Conservation (phyloP, 192 early-diverging fungal species). For the Umbelopsis isabellina region DNA sequence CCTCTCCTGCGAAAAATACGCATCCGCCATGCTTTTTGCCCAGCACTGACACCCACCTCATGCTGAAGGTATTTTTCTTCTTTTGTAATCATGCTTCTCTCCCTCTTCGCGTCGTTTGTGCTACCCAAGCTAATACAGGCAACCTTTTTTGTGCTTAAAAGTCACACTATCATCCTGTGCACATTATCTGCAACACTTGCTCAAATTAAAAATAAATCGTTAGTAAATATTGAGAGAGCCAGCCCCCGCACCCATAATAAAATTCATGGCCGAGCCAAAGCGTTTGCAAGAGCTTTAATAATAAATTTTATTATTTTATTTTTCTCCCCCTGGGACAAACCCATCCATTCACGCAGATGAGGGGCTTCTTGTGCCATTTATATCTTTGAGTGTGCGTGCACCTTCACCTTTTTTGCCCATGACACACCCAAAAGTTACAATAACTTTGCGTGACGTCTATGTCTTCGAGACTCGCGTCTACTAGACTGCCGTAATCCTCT, state of each 20-base stretch:
- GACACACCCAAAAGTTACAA: neutral
- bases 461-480: neutral
- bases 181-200: neutral
- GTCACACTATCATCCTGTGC: too few species aligned
- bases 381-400: neutral
- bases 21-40: neutral
- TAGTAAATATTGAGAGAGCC: neutral
- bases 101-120: too few species aligned
- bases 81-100: too few species aligned
- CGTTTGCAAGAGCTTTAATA: neutral
- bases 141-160: too few species aligned
- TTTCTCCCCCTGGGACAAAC: neutral
- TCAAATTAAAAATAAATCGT: neutral
- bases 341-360: too few species aligned
- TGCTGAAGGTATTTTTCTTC: too few species aligned
- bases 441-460: conserved; percentile 4
- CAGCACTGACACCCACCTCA: too few species aligned
- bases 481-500: conserved; percentile 18
- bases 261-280: neutral
- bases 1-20: neutral
- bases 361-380: too few species aligned
- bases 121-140: too few species aligned
- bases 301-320: neutral
- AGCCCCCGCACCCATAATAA: neutral
- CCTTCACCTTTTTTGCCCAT: conserved; percentile 5